Evolutionary conservation across 2,329 filamentous ascomycete genomes (phyloP), one percentile per base, ranked within the genome.

Genomic region (Penicillium psychrosexuale): DNA sequence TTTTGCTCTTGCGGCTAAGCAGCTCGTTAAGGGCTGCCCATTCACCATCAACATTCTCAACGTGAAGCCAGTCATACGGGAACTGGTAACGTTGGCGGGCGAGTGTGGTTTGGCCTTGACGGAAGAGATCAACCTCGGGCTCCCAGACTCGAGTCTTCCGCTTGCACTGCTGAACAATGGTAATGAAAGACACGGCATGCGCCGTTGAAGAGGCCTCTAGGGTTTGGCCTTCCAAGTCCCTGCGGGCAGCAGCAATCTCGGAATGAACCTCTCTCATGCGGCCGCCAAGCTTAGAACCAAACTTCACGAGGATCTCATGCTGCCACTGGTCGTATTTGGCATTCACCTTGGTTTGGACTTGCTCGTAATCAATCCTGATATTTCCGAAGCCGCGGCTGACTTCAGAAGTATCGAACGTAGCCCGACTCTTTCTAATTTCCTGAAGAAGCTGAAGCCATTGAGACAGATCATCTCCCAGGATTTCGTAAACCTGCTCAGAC

Each of bases 251-350:
- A 66, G 96, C 90, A 57, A 99, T 89, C 59, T 97, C 93, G 12
- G 89, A 87, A 65, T 94, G 91, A 4, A 97, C 88, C 67, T 99
- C 94, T 46, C 91, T 84, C 86, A 97, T 95, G 47, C 92, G 89
- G 60, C 85, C 89, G 44, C 92, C 91, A 43, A 99, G 87, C 53
- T 94, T 90, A 53, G 84, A 83, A 36, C 91, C 94, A 74, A 99
- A 99, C 71, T 96, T 96, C 64, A 89, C 84, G 36, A 97, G 80
- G 52, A 99, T 96, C 62, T 99, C 94, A 66, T 97, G 91, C 73
- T 99, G 94, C 94, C 95, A 99, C 72, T 97, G 93, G 70, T 99
- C 95, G 70, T 99, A 99, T 73, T 97, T 99, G 66, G 91, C 91
- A 67, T 97, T 99, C 72, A 99, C 94, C 75, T 96, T 97, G 54